Evolutionary conservation across 768 basidiomycete species (phyloP).

Genomic region (Amyloporia xantha): DNA sequence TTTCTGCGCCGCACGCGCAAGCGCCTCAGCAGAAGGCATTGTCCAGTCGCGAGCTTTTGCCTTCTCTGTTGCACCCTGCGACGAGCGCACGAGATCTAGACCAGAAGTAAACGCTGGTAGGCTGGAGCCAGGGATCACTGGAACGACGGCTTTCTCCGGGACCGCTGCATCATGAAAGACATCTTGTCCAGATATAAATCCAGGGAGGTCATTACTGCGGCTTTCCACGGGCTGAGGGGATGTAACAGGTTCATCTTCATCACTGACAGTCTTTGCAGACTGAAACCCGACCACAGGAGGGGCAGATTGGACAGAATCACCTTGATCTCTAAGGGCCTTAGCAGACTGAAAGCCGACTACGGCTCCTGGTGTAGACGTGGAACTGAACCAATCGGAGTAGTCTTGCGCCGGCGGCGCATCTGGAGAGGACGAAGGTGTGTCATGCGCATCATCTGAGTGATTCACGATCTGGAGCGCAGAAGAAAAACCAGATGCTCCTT

Average conservation of each 20-base stretch:
- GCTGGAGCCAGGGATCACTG: too few relatives aligned
- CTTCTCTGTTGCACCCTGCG: constrained; percentile 3
- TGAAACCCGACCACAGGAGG: constrained; percentile 9
- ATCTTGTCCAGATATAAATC: neutral
- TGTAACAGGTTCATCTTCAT: neutral
- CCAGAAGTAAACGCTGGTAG: constrained; percentile 5
- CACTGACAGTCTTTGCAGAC: constrained; percentile 8
- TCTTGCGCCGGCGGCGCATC: constrained; percentile 4
- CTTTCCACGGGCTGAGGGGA: neutral
- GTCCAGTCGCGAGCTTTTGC: constrained; percentile 10
- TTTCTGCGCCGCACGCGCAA: constrained; percentile 16
- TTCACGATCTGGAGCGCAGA: constrained; percentile 7
- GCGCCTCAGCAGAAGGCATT: constrained; percentile 18
- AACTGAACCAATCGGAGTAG: constrained; percentile 7
- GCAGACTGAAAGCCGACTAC: constrained; percentile 13
- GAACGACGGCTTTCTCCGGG: too few relatives aligned
- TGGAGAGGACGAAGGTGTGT: constrained; percentile 7
- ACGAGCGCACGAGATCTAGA: neutral
- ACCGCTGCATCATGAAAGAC: neutral
- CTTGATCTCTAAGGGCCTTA: neutral
- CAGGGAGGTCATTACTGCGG: neutral
- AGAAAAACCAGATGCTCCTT: constrained; percentile 1
- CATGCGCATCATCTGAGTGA: neutral
- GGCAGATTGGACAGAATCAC: neutral
- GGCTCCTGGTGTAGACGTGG: neutral